phyloP scores from a whole-genome alignment of 208 protist species.

The Crithidia sp. region DNA sequence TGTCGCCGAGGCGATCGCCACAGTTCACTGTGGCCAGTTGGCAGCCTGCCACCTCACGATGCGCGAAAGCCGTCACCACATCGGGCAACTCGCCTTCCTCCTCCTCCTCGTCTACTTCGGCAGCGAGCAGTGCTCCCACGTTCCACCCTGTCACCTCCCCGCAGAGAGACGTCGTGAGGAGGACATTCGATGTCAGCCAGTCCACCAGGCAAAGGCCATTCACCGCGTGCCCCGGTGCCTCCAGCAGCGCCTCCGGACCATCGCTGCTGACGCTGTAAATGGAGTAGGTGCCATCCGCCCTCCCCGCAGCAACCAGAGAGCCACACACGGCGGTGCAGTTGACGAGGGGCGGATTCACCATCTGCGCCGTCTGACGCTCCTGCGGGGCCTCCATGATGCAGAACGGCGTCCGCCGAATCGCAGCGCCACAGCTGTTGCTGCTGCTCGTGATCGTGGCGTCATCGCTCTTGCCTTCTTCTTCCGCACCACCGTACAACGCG shows the following conservation, averaged over 20 bases:
- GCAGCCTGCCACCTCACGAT: slow-evolving; percentile 50
- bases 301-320: slow-evolving; percentile 47
- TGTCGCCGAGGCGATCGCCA: slow-evolving; percentile 18
- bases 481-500: slow-evolving; percentile 40
- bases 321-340: slow-evolving; percentile 50
- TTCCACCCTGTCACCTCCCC: slow-evolving; percentile 81
- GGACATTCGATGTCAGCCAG: slow-evolving; percentile 41
- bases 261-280: slow-evolving; percentile 43
- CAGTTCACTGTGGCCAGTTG: slow-evolving; percentile 50
- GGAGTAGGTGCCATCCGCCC: slow-evolving; percentile 73
- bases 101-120: slow-evolving; percentile 16
- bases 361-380: slow-evolving; percentile 19
- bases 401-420: slow-evolving; percentile 25
- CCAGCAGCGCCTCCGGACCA: slow-evolving; percentile 31
- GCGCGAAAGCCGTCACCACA: slow-evolving; percentile 45
- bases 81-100: slow-evolving; percentile 52
- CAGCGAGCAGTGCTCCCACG: slow-evolving; percentile 41
- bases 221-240: slow-evolving; percentile 61
- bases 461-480: neutral
- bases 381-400: neutral
- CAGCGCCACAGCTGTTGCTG: neutral
- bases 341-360: slow-evolving; percentile 81
- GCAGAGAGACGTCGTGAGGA: slow-evolving; percentile 75
- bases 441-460: neutral
- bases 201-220: slow-evolving; percentile 71